Base-by-base conservation (phyloP, 2,329 filamentous ascomycete genomes). In the Myriosclerotinia duriaeana region DNA sequence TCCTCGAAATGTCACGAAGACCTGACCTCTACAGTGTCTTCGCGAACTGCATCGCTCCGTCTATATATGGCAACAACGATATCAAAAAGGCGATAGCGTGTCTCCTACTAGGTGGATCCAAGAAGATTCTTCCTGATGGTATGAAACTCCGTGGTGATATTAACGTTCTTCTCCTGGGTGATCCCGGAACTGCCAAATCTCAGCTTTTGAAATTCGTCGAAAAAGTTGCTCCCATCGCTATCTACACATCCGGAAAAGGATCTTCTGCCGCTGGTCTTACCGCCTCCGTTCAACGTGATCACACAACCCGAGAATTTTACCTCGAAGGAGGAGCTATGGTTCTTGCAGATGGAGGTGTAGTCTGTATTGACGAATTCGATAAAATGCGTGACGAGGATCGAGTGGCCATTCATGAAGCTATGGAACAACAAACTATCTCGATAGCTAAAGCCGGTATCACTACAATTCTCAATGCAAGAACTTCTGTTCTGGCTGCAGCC, bases 351-450 rank as follows among this genome's bases (percentile, higher is more conserved):
- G 93, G 93, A 2, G 95, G 95, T 73, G 94, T 98, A 0, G 95
- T 98, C 12, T 98, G 95, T 78, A 99, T 99, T 73, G 95, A 99
- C 76, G 95, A 99, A 79, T 99, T 99, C 76, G 95, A 99, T 81
- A 99, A 99, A 83, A 99, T 99, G 95, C 86, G 95, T 69, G 95
- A 99, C 76, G 95, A 99, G 78, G 95, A 99, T 74, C 87, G 95
- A 73, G 95, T 98, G 8, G 95, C 95, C 2, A 99, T 99, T 72
- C 95, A 99, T 83, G 95, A 99, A 85, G 95, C 95, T 67, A 99
- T 99, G 95, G 95, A 99, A 78, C 95, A 99, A 80, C 95, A 99
- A 79, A 99, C 95, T 0, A 99, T 99, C 69, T 98, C 95, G 14
- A 98, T 99, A 73, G 95, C 95, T 70, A 98, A 99, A 80, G 95